Base-by-base conservation (phyloP, 1,284 basidiomycete genomes). In the Ceratobasidium sp. region DNA sequence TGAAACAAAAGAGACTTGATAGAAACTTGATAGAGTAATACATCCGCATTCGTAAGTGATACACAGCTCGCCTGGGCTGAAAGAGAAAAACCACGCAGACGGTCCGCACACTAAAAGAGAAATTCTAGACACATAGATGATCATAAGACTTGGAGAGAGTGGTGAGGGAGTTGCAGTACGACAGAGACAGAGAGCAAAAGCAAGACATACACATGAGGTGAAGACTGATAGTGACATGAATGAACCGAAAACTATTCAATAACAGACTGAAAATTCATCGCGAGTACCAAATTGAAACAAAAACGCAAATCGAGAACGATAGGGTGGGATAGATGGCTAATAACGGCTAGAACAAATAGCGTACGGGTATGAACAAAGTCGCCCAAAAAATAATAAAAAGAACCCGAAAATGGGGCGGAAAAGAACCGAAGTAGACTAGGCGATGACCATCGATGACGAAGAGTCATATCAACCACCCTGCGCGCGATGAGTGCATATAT, bases 31-130 rank as follows among this genome's bases (percentile, higher is more conserved):
- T 41, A 45, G 36, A 57, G n/a, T 59, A 57, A 57, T 59, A 45
- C 56, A 60, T n/a, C 54, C 59, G 29, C 36, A n/a, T 19, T 24
- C 50, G 65, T 69, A 69, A 48, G 59, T 44, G 67, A 47, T 71
- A 71, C 67, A 71, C 67, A 71, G 51, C 44, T 36, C 67, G 54
- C 67, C 67, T 60, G 53, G 24, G 56, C n/a, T 45, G 53, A 67
- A 53, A 67, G 27, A n/a, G 36, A 41, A 54, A 56, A 44, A 33
- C 60, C 60, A 45, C n/a, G n/a, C 67, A 71, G 67, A 71, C 67
- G 67, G 54, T 47, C 54, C 67, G 54, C 56, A 45, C 67, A 71
- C 67, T n/a, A 51, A 17, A 51, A 51, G 24, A 51, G 19, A 51
- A 51, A 24, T 51, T 11, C 50, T 19, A 51, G 15, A 17, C 50